Percentiles rank a stretch among this genome's conserved stretches.
phyloP scores from a whole-genome alignment of 1,284 basidiomycete genomes.

The Tetrapyrgos nigripes region DNA sequence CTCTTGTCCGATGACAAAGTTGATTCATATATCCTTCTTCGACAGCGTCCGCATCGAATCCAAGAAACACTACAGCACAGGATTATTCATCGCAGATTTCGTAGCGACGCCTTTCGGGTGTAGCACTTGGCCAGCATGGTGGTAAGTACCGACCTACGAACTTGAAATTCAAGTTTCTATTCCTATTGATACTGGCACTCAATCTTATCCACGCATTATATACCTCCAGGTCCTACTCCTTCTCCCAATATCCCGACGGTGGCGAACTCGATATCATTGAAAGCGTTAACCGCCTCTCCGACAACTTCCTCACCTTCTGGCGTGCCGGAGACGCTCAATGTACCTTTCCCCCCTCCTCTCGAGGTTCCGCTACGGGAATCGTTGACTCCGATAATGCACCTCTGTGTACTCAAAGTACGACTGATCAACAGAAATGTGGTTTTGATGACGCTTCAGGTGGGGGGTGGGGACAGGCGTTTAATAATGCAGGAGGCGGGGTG shows the following conservation, averaged over 20 bases:
- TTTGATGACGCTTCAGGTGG: conserved; percentile 44
- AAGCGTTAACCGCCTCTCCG: conserved; percentile 50
- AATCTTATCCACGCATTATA: conserved; percentile 31
- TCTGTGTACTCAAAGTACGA: conserved; percentile 42
- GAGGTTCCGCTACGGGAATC: not conserved
- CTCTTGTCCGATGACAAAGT: not conserved
- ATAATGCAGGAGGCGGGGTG: conserved; percentile 60
- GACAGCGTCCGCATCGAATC: conserved; percentile 76
- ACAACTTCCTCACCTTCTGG: conserved; percentile 66
- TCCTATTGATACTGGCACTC: conserved; percentile 21
- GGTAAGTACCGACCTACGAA: conserved; percentile 9
- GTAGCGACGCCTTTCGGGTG: conserved; percentile 80
- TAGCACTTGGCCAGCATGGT: conserved; percentile 73
- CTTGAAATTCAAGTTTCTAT: not conserved
- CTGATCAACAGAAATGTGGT: conserved; percentile 61
- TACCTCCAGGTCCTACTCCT: not conserved
- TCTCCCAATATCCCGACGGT: not conserved
- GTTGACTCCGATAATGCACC: conserved; percentile 32
- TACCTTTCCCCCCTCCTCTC: conserved; percentile 7
- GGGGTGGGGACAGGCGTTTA: conserved; percentile 57
- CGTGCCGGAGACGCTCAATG: conserved; percentile 41
- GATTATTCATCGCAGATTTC: conserved; percentile 84
- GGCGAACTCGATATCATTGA: conserved; percentile 67
- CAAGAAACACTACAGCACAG: conserved; percentile 68
- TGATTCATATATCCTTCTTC: not conserved